Conservation (phyloP, 1,139 yeast genomes). For the Petasospora rhodanensis region DNA sequence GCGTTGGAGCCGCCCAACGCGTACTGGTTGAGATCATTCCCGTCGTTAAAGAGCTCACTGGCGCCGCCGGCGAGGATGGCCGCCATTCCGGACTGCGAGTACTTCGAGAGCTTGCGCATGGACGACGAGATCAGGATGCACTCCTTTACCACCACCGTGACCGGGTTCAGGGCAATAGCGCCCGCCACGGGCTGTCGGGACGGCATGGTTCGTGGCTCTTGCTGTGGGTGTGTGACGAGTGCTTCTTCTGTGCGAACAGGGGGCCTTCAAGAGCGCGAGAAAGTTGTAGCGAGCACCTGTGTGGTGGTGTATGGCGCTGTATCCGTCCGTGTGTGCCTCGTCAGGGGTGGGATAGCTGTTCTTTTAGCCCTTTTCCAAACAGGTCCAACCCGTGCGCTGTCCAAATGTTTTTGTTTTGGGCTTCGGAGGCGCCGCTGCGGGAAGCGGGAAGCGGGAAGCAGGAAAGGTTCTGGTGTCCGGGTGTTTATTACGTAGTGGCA, state of each 20-base stretch:
- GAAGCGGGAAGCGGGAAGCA: too few species aligned
- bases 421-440: too few species aligned
- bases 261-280: not conserved
- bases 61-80: constrained; percentile 62
- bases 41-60: constrained; percentile 39
- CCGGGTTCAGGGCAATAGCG: constrained; percentile 55
- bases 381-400: not conserved
- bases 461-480: constrained; percentile 3
- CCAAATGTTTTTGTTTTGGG: not conserved
- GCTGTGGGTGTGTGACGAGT: too few species aligned
- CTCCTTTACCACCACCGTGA: constrained; percentile 82
- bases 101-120: constrained; percentile 82
- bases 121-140: constrained; percentile 84
- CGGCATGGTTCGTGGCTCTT: too few species aligned
- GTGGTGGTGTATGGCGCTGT: too few species aligned
- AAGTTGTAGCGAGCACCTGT: too few species aligned
- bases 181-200: constrained; percentile 5
- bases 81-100: constrained; percentile 81
- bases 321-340: too few species aligned
- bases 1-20: constrained; percentile 27
- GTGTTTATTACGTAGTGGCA: not conserved
- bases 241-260: not conserved
- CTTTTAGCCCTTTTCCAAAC: too few species aligned
- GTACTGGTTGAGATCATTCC: constrained; percentile 32
- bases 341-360: too few species aligned